Evolutionary conservation across 1,139 yeast genomes (phyloP).

Genomic region (Pichia inconspicua): DNA sequence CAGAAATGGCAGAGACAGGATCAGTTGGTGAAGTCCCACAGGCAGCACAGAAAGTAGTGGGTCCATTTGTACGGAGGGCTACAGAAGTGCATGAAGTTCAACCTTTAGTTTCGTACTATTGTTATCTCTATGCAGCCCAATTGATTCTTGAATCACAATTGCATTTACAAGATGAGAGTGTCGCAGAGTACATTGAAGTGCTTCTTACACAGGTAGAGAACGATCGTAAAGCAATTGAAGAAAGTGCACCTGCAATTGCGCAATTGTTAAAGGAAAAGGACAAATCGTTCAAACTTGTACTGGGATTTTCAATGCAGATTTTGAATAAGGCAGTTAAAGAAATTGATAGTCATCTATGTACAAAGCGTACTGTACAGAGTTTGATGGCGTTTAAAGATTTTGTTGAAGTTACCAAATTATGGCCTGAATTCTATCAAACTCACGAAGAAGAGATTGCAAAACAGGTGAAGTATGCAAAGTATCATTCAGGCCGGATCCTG

Average conservation of each 20-base stretch:
- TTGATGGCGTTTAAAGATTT: constrained; percentile 46
- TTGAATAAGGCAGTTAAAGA: constrained; percentile 48
- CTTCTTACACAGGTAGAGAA: constrained; percentile 61
- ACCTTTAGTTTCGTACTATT: constrained; percentile 51
- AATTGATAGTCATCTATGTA: constrained; percentile 32
- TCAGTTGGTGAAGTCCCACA: constrained; percentile 21
- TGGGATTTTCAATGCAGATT: constrained; percentile 53
- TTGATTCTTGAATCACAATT: constrained; percentile 50
- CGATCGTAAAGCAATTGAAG: constrained; percentile 32
- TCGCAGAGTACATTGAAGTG: constrained; percentile 49
- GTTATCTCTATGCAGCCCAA: constrained; percentile 59
- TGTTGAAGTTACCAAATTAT: constrained; percentile 37
- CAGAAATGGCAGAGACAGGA: background rate
- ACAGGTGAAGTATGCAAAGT: constrained; percentile 49
- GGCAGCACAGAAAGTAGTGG: constrained; percentile 31
- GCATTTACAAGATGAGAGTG: constrained; percentile 45
- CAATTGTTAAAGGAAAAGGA: constrained; percentile 47
- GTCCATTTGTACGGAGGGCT: constrained; percentile 43
- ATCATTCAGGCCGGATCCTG: constrained; percentile 48
- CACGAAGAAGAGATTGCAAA: constrained; percentile 27
- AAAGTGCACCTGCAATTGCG: constrained; percentile 18
- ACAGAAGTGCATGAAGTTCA: constrained; percentile 42
- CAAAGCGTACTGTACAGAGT: constrained; percentile 36
- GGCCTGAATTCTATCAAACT: constrained; percentile 29
- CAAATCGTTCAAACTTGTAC: constrained; percentile 49